Conservation (phyloP, 2,329 filamentous ascomycete species). For the Phialophora tarda region DNA sequence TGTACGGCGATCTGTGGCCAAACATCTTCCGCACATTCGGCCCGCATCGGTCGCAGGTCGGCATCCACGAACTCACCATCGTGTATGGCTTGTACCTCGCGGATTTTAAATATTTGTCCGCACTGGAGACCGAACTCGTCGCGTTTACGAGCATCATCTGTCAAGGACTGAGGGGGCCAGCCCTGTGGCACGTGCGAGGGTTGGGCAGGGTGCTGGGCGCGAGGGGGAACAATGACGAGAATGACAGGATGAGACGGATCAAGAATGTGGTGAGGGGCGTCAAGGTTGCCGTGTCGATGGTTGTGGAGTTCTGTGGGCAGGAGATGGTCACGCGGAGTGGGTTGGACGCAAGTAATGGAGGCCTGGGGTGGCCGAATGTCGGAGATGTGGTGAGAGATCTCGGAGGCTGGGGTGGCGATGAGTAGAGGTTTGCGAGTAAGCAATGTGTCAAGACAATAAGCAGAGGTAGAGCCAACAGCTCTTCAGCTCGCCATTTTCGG, state of each 20-base stretch:
- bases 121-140: conserved; percentile 53
- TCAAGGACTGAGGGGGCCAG: conserved; percentile 41
- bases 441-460: neutral
- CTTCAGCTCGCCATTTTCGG: too few species aligned
- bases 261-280: conserved; percentile 36
- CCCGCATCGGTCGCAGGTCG: conserved; percentile 56
- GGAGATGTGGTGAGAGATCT: conserved; percentile 39
- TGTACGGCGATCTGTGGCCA: conserved; percentile 44
- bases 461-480: too few species aligned
- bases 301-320: conserved; percentile 36
- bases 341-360: conserved; percentile 24
- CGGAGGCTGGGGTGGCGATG: conserved; percentile 39
- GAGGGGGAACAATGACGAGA: conserved; percentile 33
- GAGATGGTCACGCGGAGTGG: conserved; percentile 34
- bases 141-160: conserved; percentile 44
- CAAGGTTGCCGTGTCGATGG: conserved; percentile 33
- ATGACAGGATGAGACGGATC: conserved; percentile 24
- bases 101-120: conserved; percentile 50
- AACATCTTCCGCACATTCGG: conserved; percentile 44
- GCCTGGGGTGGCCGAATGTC: conserved; percentile 37
- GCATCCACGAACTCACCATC: conserved; percentile 74
- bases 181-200: conserved; percentile 55
- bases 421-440: neutral
- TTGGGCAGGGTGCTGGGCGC: conserved; percentile 46
- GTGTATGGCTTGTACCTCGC: conserved; percentile 66